phyloP scores from a whole-genome alignment of 768 basidiomycete species.

The Boletus patriciae region DNA sequence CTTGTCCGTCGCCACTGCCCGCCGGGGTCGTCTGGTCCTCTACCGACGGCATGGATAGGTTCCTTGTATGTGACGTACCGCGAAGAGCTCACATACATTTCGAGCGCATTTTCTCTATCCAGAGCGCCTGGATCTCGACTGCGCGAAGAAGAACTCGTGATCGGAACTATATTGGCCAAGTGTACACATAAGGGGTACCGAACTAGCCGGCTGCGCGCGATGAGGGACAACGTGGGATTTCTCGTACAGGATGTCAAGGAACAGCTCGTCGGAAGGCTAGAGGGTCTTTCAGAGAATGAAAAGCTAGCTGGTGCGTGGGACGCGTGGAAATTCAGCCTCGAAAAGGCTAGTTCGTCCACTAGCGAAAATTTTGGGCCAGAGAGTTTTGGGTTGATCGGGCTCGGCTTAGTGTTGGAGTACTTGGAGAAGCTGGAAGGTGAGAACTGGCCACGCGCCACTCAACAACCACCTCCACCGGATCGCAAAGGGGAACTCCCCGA shows the following conservation, averaged over 20 bases:
- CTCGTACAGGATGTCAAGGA: not conserved
- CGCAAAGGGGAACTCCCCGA: too few species aligned
- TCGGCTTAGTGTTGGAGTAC: conserved; percentile 59
- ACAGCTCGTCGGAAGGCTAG: conserved; percentile 11
- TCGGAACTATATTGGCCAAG: not conserved
- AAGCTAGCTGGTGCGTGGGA: conserved; percentile 38
- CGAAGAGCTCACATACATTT: not conserved
- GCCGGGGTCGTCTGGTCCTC: not conserved
- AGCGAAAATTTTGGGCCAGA: conserved; percentile 45
- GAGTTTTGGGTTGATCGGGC: conserved; percentile 66
- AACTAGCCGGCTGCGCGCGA: not conserved
- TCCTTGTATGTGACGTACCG: not conserved
- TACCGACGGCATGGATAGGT: not conserved
- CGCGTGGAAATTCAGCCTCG: not conserved
- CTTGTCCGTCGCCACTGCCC: not conserved
- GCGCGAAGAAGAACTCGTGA: conserved; percentile 1
- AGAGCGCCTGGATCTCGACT: not conserved
- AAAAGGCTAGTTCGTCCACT: conserved; percentile 27
- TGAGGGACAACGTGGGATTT: not conserved
- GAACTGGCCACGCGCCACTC: too few species aligned
- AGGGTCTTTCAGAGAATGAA: conserved; percentile 22
- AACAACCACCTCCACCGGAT: too few species aligned
- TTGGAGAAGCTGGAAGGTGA: conserved; percentile 41
- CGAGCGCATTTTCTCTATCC: not conserved
- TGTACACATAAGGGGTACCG: not conserved